Percentiles rank a stretch among this genome's conserved stretches.
phyloP scores from a whole-genome alignment of 164 flowering plant genomes.

The Magnolia officinalis region DNA sequence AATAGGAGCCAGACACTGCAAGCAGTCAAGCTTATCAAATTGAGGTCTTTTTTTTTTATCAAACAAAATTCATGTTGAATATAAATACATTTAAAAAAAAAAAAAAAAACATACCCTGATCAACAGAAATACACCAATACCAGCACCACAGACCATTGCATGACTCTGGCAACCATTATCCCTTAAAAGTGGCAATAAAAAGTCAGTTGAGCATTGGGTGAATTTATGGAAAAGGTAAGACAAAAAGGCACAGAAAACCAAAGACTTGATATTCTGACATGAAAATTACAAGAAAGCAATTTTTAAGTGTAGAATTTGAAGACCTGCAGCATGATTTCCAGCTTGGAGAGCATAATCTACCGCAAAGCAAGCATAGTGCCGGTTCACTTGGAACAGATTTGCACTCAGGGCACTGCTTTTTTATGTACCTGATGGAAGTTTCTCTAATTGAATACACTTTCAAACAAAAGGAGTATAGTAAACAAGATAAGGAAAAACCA shows the following conservation, averaged over 20 bases:
- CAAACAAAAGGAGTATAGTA: too few species aligned
- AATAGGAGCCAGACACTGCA: conserved; percentile 1
- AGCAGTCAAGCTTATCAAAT: not conserved
- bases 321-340: conserved; percentile 96
- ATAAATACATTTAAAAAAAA: not conserved
- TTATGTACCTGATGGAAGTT: conserved; percentile 61
- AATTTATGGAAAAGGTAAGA: too few species aligned
- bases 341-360: conserved; percentile 70
- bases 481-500: too few species aligned
- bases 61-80: not conserved
- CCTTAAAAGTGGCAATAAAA: conserved; percentile 27
- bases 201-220: not conserved
- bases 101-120: conserved; percentile 51
- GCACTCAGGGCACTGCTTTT: conserved; percentile 63
- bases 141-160: conserved; percentile 81
- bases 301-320: not conserved
- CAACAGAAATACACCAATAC: conserved; percentile 79
- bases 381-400: conserved; percentile 49
- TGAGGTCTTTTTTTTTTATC: not conserved
- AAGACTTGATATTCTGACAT: not conserved
- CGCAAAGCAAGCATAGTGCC: conserved; percentile 86
- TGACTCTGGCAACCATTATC: conserved; percentile 66
- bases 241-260: not conserved
- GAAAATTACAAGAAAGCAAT: not conserved
- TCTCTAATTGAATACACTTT: not conserved